These are phyloP conservation scores for Cymbopogon citratus DNA, from an alignment of 176 grass and related monocot species.

Conservation along the genomic window DNA sequence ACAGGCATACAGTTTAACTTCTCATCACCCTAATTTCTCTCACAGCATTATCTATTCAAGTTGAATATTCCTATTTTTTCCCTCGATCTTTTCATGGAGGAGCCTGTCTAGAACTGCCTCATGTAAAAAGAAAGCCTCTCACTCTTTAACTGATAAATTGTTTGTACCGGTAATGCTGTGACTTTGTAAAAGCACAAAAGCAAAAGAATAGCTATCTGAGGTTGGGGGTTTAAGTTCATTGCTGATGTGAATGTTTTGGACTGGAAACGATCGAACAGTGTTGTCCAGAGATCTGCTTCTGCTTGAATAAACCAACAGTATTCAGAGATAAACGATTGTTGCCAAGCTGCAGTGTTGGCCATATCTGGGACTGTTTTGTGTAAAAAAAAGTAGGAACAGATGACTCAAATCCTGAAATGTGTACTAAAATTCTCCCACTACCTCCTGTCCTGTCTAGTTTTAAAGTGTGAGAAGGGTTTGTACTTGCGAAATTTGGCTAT, in stretches of 20 bases:
- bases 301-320: no score
- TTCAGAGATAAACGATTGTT: no score
- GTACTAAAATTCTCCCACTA: no score
- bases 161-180: slow-evolving; percentile 2
- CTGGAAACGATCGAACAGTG: not conserved
- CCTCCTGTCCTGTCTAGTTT: no score
- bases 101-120: not conserved
- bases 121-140: not conserved
- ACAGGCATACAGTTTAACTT: slow-evolving; percentile 86
- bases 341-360: no score
- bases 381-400: not conserved
- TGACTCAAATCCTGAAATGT: no score
- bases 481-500: no score
- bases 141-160: not conserved
- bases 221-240: not conserved
- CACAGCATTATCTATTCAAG: not conserved
- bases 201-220: not conserved
- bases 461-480: no score
- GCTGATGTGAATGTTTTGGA: not conserved
- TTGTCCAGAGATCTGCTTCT: not conserved
- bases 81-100: not conserved
- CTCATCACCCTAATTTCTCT: slow-evolving; percentile 41
- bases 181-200: slow-evolving; percentile 11
- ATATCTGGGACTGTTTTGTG: not conserved
- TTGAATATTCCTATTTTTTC: not conserved